Evolutionary conservation across 768 basidiomycete species (phyloP).

Genomic region (Lanmaoa rubissima): DNA sequence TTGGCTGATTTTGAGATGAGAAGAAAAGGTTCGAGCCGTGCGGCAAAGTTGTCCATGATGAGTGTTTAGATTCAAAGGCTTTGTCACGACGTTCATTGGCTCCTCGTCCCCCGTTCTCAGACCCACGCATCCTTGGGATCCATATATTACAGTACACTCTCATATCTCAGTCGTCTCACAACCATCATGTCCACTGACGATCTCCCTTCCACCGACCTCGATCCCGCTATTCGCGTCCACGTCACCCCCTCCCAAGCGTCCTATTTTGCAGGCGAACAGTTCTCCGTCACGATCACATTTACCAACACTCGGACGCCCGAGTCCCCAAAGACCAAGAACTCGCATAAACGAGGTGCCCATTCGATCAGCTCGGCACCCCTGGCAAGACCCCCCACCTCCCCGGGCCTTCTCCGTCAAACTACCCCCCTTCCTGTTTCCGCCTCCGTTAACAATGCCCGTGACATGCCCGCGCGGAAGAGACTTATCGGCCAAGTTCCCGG

Average conservation of each 20-base stretch:
- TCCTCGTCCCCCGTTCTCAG: not conserved
- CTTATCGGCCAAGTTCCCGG: slow-evolving; percentile 48
- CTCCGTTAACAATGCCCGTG: slow-evolving; percentile 26
- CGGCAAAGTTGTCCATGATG: slow-evolving; percentile 48
- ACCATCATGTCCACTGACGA: slow-evolving; percentile 20
- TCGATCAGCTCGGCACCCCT: slow-evolving; percentile 83
- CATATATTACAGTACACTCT: no score
- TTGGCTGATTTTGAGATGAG: slow-evolving; percentile 91
- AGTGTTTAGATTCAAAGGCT: slow-evolving; percentile 17
- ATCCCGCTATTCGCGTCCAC: slow-evolving; percentile 61
- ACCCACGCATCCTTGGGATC: not conserved
- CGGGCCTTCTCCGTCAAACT: slow-evolving; percentile 54
- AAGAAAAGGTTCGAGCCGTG: slow-evolving; percentile 85
- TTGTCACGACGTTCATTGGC: not conserved
- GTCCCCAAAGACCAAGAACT: slow-evolving; percentile 33
- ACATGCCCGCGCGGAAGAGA: slow-evolving; percentile 44
- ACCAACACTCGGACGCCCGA: slow-evolving; percentile 70
- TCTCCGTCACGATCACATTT: slow-evolving; percentile 83
- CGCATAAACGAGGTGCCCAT: slow-evolving; percentile 72
- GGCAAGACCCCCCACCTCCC: slow-evolving; percentile 79
- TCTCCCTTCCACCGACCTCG: slow-evolving; percentile 23
- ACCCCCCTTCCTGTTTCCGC: slow-evolving; percentile 25
- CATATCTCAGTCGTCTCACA: not conserved
- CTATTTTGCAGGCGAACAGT: slow-evolving; percentile 90
- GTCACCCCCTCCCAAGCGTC: slow-evolving; percentile 82